Percentiles rank a stretch among this genome's conserved stretches.
Conservation (phyloP, 352 stramenopile genomes). For the Pythium guiyangense region DNA sequence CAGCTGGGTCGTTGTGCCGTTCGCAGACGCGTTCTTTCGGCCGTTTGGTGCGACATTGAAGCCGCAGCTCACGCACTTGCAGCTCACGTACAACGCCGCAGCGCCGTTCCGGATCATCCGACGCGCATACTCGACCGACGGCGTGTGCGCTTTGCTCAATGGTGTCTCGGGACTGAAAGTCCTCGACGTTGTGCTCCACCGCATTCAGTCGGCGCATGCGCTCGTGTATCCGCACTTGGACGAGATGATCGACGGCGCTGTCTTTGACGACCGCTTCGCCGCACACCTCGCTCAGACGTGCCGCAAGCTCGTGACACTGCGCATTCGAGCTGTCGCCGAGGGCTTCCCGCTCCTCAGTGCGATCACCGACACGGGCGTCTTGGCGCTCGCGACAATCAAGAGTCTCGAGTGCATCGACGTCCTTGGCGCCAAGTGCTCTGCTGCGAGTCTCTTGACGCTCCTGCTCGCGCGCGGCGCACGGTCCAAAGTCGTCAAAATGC, state of each 20-base stretch:
- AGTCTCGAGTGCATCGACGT: slow-evolving; percentile 26
- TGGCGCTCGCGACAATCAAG: slow-evolving; percentile 16
- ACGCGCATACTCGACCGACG: slow-evolving; percentile 43
- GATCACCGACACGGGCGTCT: slow-evolving; percentile 31
- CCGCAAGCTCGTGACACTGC: slow-evolving; percentile 19
- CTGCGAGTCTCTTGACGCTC: slow-evolving; percentile 20
- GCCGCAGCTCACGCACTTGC: slow-evolving; percentile 29
- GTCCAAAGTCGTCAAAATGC: slow-evolving; percentile 13
- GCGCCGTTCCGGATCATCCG: slow-evolving; percentile 42
- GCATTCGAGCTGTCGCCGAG: slow-evolving; percentile 29
- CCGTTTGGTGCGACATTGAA: slow-evolving; percentile 38
- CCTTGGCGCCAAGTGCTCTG: slow-evolving; percentile 30
- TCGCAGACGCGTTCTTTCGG: slow-evolving; percentile 61
- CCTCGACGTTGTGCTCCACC: slow-evolving; percentile 44
- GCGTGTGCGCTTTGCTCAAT: slow-evolving; percentile 27
- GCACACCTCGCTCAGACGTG: slow-evolving; percentile 20
- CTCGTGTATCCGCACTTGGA: slow-evolving; percentile 53
- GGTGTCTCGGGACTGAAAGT: slow-evolving; percentile 26
- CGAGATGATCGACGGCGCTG: slow-evolving; percentile 49
- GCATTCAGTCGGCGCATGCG: slow-evolving; percentile 35
- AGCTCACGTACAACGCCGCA: slow-evolving; percentile 48
- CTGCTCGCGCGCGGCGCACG: not conserved
- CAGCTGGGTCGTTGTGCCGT: slow-evolving; percentile 66
- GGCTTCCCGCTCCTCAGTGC: slow-evolving; percentile 18
- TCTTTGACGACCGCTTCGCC: slow-evolving; percentile 46